Percentiles rank a stretch among this genome's conserved stretches.
phyloP scores from a whole-genome alignment of 495 filamentous ascomycete species.

The Jackrogersella minutella region DNA sequence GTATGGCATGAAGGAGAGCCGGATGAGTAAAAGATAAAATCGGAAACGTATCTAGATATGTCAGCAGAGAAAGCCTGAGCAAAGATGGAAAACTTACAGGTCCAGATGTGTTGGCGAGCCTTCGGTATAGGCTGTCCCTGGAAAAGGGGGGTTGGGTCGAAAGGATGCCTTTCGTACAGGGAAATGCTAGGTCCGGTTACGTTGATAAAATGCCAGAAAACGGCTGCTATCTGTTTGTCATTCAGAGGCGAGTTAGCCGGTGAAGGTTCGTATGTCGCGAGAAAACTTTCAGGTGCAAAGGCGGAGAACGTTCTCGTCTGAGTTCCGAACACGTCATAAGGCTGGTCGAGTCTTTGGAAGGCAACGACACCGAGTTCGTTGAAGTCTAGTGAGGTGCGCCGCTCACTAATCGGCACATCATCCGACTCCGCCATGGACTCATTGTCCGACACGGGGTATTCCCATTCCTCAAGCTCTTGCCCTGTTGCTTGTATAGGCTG shows the following conservation, averaged over 20 bases:
- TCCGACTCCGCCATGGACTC: constrained; percentile 45
- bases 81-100: constrained; percentile 53
- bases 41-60: constrained; percentile 71
- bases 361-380: constrained; percentile 52
- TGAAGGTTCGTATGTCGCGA: constrained; percentile 79
- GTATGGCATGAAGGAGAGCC: constrained; percentile 87
- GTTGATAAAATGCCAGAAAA: constrained; percentile 93
- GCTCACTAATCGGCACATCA: constrained; percentile 38
- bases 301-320: constrained; percentile 55
- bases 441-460: constrained; percentile 60
- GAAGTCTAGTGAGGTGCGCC: constrained; percentile 44
- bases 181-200: constrained; percentile 88
- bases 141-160: constrained; percentile 78
- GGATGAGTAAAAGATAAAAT: constrained; percentile 84
- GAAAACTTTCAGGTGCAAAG: constrained; percentile 61
- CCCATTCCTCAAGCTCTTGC: constrained; percentile 39
- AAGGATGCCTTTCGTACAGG: constrained; percentile 83
- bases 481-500: not conserved
- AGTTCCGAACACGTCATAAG: constrained; percentile 47
- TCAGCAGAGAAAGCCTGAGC: constrained; percentile 1
- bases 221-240: constrained; percentile 80
- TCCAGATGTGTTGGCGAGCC: constrained; percentile 83
- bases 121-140: constrained; percentile 68
- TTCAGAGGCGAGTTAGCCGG: constrained; percentile 80
- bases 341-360: constrained; percentile 44